phyloP scores from a whole-genome alignment of 2,329 filamentous ascomycete genomes.

The Fusarium euwallaceae region DNA sequence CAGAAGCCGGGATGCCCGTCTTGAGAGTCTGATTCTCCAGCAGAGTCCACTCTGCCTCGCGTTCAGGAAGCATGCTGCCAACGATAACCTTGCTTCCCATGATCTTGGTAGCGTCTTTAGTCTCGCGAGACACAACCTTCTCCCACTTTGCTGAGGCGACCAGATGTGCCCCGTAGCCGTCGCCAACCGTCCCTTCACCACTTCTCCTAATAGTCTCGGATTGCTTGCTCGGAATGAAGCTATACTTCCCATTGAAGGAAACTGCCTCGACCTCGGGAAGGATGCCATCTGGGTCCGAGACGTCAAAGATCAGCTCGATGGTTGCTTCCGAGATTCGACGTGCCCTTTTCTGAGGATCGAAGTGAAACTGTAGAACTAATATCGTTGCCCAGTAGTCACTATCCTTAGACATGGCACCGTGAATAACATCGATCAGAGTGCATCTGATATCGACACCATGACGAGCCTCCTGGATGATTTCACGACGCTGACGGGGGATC shows the following conservation, averaged over 20 bases:
- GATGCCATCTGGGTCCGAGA: not conserved
- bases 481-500: constrained; percentile 25
- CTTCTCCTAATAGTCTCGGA: not conserved
- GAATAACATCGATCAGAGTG: not conserved
- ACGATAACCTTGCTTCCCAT: constrained; percentile 6
- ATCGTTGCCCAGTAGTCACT: constrained; percentile 18
- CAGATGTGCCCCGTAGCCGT: too few species aligned
- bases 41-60: constrained; percentile 18
- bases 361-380: constrained; percentile 12
- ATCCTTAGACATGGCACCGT: constrained; percentile 23
- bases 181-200: not conserved
- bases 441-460: constrained; percentile 24
- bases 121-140: not conserved
- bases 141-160: constrained; percentile 3
- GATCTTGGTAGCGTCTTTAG: not conserved
- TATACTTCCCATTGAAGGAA: constrained; percentile 16
- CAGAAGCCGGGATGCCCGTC: constrained; percentile 7
- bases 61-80: constrained; percentile 9
- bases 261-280: constrained; percentile 9
- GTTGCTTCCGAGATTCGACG: constrained; percentile 11
- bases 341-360: not conserved
- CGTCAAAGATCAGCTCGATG: constrained; percentile 15
- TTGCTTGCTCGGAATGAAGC: constrained; percentile 5
- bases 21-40: constrained; percentile 20
- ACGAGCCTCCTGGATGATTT: constrained; percentile 14